These are phyloP conservation scores for Malassezia cuniculi DNA, from an alignment of 1,284 basidiomycete genomes.

Conservation along the genomic window DNA sequence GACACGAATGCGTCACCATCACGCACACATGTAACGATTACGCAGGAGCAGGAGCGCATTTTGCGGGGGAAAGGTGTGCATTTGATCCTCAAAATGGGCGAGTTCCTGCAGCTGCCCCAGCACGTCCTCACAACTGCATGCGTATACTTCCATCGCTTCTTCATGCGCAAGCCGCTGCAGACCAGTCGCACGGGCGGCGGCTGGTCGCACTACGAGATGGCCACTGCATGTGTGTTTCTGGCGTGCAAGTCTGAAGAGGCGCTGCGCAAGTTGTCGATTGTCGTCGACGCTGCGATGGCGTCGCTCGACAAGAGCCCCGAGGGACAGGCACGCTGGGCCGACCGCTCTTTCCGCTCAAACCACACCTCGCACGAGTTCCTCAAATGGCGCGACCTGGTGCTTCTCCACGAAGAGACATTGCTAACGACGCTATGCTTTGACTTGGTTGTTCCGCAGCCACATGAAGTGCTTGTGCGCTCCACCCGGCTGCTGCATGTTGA, in stretches of 20 bases:
- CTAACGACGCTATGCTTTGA: slow-evolving; percentile 84
- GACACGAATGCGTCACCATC: not conserved
- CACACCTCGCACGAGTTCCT: slow-evolving; percentile 21
- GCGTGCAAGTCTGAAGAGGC: slow-evolving; percentile 84
- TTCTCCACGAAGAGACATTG: slow-evolving; percentile 67
- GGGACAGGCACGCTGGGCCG: slow-evolving; percentile 34
- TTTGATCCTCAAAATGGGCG: slow-evolving; percentile 34
- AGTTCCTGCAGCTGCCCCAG: slow-evolving; percentile 30
- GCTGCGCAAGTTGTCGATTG: slow-evolving; percentile 68
- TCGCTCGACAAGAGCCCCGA: slow-evolving; percentile 53
- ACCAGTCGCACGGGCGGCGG: slow-evolving; percentile 55
- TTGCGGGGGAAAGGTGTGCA: slow-evolving; percentile 29
- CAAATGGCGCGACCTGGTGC: slow-evolving; percentile 59
- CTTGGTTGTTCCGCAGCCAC: slow-evolving; percentile 69
- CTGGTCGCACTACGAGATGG: slow-evolving; percentile 53
- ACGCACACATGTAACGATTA: slow-evolving; percentile 5
- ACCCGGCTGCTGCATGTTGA: slow-evolving; percentile 23
- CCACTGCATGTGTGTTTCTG: slow-evolving; percentile 76
- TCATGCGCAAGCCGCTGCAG: slow-evolving; percentile 63
- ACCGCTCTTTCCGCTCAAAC: slow-evolving; percentile 25
- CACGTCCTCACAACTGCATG: slow-evolving; percentile 51
- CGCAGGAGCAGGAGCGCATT: slow-evolving; percentile 22
- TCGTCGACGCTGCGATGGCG: slow-evolving; percentile 62
- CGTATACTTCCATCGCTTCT: slow-evolving; percentile 84
- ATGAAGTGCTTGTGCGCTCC: slow-evolving; percentile 46